Evolutionary conservation across 1,284 basidiomycete genomes (phyloP).

Genomic region (Cystobasidium sp.): DNA sequence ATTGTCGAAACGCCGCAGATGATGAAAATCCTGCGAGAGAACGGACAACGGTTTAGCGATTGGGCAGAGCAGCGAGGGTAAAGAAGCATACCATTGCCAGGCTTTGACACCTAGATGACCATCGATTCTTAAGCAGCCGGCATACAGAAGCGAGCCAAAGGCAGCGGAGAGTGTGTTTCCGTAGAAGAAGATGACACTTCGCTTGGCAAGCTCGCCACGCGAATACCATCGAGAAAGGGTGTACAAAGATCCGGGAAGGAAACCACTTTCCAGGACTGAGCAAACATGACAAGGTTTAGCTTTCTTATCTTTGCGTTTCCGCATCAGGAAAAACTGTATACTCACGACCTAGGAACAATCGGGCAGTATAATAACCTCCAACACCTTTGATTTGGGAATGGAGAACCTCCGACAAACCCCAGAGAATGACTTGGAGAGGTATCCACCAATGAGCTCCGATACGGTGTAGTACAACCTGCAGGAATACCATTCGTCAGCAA

Average conservation of each 20-base stretch:
- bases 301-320: too few relatives aligned
- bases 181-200: constrained; percentile 12
- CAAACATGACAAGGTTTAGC: too few relatives aligned
- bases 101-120: neutral
- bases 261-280: constrained; percentile 5
- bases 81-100: constrained; percentile 4
- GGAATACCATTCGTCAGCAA: neutral
- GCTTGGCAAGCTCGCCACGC: neutral
- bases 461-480: constrained; percentile 1
- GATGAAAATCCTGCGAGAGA: constrained; percentile 23
- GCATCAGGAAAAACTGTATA: neutral
- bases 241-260: constrained; percentile 1
- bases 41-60: too few relatives aligned
- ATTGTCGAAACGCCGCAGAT: constrained; percentile 19
- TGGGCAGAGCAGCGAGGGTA: too few relatives aligned
- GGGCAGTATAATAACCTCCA: constrained; percentile 6
- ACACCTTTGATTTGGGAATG: constrained; percentile 11
- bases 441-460: constrained; percentile 14
- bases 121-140: neutral
- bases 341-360: constrained; percentile 4
- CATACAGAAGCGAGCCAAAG: neutral
- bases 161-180: neutral
- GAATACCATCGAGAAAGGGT: constrained; percentile 10
- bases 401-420: neutral
- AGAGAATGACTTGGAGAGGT: constrained; percentile 1